These are phyloP conservation scores for Hortiboletus flavorubellus DNA, from an alignment of 768 basidiomycete species.

Conservation along the genomic window DNA sequence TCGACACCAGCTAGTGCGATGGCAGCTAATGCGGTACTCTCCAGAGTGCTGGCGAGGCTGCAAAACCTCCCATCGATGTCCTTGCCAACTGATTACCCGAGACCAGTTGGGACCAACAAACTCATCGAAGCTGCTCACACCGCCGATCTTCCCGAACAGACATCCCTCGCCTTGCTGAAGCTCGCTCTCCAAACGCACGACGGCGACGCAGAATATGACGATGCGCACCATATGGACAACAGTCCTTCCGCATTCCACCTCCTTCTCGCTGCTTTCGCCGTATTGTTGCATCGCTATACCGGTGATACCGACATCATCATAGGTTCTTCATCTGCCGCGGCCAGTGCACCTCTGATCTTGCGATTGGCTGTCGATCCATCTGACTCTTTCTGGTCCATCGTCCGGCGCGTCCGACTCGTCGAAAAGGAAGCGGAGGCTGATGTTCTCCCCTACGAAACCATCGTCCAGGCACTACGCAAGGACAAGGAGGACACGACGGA, in stretches of 20 bases:
- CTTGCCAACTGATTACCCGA: constrained; percentile 93
- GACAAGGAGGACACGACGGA: constrained; percentile 59
- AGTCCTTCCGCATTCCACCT: constrained; percentile 87
- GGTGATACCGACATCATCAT: constrained; percentile 93
- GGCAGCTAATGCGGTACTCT: constrained; percentile 33
- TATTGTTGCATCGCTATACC: constrained; percentile 91
- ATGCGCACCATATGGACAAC: constrained; percentile 34
- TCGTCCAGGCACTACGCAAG: constrained; percentile 65
- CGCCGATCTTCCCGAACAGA: constrained; percentile 67
- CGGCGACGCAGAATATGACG: constrained; percentile 48
- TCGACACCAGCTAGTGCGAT: constrained; percentile 18
- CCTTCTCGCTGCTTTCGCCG: constrained; percentile 86
- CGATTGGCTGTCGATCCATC: constrained; percentile 78
- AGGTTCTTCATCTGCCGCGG: constrained; percentile 77
- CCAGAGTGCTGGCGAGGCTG: constrained; percentile 60
- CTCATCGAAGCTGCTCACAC: constrained; percentile 82
- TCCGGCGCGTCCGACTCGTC: constrained; percentile 79
- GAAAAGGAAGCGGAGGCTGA: constrained; percentile 83
- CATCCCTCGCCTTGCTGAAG: constrained; percentile 76
- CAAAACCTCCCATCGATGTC: constrained; percentile 86
- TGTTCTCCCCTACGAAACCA: constrained; percentile 73
- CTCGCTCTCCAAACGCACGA: constrained; percentile 71
- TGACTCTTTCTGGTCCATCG: constrained; percentile 87
- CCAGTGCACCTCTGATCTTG: constrained; percentile 78
- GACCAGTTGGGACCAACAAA: constrained; percentile 67